Conservation (phyloP, 2,329 filamentous ascomycete genomes). For the Pyrenochaeta sp. region DNA sequence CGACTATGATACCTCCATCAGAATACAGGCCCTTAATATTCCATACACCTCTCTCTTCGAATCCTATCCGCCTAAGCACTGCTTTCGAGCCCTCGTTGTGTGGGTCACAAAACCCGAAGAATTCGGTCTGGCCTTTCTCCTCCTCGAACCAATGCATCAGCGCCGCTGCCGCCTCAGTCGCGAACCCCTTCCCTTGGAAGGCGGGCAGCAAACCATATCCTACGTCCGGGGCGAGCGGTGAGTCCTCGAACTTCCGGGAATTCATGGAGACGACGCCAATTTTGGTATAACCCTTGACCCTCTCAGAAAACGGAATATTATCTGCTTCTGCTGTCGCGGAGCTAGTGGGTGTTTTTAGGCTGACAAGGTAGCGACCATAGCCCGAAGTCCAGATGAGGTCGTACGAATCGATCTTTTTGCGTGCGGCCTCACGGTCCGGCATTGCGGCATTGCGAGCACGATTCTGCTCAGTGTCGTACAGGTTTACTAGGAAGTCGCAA, state of each 20-base stretch:
- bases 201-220: slow-evolving; percentile 23
- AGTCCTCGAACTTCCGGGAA: slow-evolving; percentile 22
- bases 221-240: slow-evolving; percentile 28
- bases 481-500: too few relatives aligned
- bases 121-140: slow-evolving; percentile 12
- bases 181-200: slow-evolving; percentile 28
- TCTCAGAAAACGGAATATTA: too few relatives aligned
- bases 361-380: too few relatives aligned
- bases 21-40: background rate
- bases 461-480: too few relatives aligned
- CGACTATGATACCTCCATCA: too few relatives aligned
- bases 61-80: slow-evolving; percentile 28
- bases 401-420: too few relatives aligned
- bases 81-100: slow-evolving; percentile 27
- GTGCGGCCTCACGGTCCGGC: too few relatives aligned
- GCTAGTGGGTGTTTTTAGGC: too few relatives aligned
- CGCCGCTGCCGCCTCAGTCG: slow-evolving; percentile 24
- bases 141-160: slow-evolving; percentile 16
- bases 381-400: too few relatives aligned
- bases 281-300: too few relatives aligned
- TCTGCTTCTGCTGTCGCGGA: too few relatives aligned
- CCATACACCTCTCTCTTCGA: slow-evolving; percentile 21
- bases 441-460: too few relatives aligned
- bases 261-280: slow-evolving; percentile 38
- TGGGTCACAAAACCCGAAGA: slow-evolving; percentile 26